Conservation (phyloP, 495 filamentous ascomycete species). For the Xylaria castorea region DNA sequence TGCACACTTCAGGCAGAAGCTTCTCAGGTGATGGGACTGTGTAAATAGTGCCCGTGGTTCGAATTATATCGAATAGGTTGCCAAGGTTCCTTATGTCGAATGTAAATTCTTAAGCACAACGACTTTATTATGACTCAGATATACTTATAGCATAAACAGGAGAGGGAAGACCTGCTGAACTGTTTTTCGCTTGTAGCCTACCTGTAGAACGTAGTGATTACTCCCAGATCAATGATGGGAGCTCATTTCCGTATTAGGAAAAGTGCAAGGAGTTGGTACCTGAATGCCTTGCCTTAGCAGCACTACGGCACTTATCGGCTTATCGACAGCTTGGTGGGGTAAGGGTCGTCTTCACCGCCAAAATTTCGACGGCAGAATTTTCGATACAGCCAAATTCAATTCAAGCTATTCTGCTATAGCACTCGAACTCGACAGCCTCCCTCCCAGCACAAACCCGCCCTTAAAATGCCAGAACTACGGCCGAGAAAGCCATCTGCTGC, state of each 20-base stretch:
- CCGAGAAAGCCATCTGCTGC: slow-evolving; percentile 67
- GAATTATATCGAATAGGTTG: not conserved
- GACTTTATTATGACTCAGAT: not conserved
- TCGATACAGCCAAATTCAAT: slow-evolving; percentile 28
- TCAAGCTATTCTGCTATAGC: slow-evolving; percentile 14
- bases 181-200: not conserved
- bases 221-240: not conserved
- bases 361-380: slow-evolving; percentile 44
- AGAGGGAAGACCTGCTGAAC: not conserved
- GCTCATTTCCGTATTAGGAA: slow-evolving; percentile 16
- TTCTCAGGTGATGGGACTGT: not conserved
- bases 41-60: not conserved
- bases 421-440: not conserved
- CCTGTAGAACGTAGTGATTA: not conserved
- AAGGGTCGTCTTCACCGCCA: slow-evolving; percentile 35
- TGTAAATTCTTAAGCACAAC: not conserved
- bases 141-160: not conserved
- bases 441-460: not conserved
- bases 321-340: slow-evolving; percentile 22
- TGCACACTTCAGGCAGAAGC: slow-evolving; percentile 10
- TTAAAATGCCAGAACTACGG: slow-evolving; percentile 64
- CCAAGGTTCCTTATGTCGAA: not conserved
- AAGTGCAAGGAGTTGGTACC: not conserved
- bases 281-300: not conserved
- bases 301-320: slow-evolving; percentile 3